These are phyloP conservation scores for Mytilinidion resinicola DNA, from an alignment of 495 filamentous ascomycete species.

Conservation along the genomic window DNA sequence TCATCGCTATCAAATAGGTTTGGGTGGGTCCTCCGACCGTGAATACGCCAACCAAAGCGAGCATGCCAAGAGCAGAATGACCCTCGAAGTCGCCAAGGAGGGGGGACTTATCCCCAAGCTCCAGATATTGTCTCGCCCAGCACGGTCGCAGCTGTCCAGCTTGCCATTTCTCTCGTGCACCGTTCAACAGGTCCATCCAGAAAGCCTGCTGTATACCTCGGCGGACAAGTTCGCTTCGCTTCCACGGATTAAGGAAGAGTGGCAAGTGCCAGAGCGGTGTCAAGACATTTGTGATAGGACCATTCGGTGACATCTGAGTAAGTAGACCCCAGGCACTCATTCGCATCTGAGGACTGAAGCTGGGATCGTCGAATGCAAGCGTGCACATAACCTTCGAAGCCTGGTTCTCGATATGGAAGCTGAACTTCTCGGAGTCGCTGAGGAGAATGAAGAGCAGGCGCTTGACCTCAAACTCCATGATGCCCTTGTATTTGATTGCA, in stretches of 20 bases:
- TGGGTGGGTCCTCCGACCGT: conserved; percentile 31
- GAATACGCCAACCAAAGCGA: conserved; percentile 25
- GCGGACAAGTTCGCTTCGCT: conserved; percentile 31
- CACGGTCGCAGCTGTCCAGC: conserved; percentile 24
- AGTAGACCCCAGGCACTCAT: conserved; percentile 35
- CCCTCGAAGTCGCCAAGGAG: conserved; percentile 25
- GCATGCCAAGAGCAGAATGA: conserved; percentile 22
- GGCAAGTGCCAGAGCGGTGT: conserved; percentile 36
- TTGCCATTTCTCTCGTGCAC: conserved; percentile 14
- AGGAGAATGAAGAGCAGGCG: too few relatives aligned
- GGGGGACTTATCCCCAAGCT: conserved; percentile 17
- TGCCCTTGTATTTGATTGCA: too few relatives aligned
- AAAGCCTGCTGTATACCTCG: conserved; percentile 32
- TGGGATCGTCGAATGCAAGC: conserved; percentile 34
- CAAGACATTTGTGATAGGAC: conserved; percentile 36
- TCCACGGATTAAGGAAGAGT: conserved; percentile 33
- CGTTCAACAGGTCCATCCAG: conserved; percentile 31
- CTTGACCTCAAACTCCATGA: too few relatives aligned
- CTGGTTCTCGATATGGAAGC: too few relatives aligned
- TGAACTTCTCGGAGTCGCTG: too few relatives aligned
- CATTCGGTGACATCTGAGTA: conserved; percentile 38
- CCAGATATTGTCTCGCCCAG: conserved; percentile 27
- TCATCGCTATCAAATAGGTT: conserved; percentile 31
- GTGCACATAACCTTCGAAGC: conserved; percentile 30
- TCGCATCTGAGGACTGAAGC: conserved; percentile 28